Percentiles rank a stretch among this genome's conserved stretches.
Evolutionary conservation across 2,329 filamentous ascomycete genomes (phyloP).

Genomic region (Penicillium sp.): DNA sequence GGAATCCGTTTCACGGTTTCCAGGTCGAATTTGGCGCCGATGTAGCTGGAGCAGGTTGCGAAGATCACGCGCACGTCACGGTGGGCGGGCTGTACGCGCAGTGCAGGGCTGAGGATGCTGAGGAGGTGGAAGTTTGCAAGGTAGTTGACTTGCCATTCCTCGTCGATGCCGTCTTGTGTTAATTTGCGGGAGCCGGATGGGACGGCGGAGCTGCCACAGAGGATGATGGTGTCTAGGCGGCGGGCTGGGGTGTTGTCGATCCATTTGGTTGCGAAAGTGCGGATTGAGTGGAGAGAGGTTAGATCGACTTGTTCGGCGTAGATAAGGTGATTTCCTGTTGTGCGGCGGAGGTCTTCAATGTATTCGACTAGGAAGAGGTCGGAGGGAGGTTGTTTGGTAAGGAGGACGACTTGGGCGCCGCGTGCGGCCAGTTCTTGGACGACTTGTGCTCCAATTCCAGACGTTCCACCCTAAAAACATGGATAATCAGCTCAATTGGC

Average conservation of each 20-base stretch:
- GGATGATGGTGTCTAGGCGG: conserved; percentile 80
- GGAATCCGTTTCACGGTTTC: conserved; percentile 21
- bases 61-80: conserved; percentile 86
- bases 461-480: conserved; percentile 66
- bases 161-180: conserved; percentile 75
- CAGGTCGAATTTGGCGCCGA: conserved; percentile 62
- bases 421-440: conserved; percentile 68
- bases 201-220: conserved; percentile 72
- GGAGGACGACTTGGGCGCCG: conserved; percentile 83
- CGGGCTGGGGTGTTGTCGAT: conserved; percentile 90
- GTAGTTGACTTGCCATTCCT: conserved; percentile 92
- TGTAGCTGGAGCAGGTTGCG: conserved; percentile 81
- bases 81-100: conserved; percentile 86
- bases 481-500: conserved; percentile 10
- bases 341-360: conserved; percentile 75
- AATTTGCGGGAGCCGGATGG: conserved; percentile 49
- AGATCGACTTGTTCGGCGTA: conserved; percentile 95
- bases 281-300: conserved; percentile 78
- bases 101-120: conserved; percentile 80
- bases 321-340: conserved; percentile 76
- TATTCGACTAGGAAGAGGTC: conserved; percentile 90
- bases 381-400: conserved; percentile 72
- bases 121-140: conserved; percentile 93
- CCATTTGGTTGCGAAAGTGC: conserved; percentile 93
- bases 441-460: conserved; percentile 77